Evolutionary conservation across 2,329 filamentous ascomycete species (phyloP).

Genomic region (Fusarium sp.): DNA sequence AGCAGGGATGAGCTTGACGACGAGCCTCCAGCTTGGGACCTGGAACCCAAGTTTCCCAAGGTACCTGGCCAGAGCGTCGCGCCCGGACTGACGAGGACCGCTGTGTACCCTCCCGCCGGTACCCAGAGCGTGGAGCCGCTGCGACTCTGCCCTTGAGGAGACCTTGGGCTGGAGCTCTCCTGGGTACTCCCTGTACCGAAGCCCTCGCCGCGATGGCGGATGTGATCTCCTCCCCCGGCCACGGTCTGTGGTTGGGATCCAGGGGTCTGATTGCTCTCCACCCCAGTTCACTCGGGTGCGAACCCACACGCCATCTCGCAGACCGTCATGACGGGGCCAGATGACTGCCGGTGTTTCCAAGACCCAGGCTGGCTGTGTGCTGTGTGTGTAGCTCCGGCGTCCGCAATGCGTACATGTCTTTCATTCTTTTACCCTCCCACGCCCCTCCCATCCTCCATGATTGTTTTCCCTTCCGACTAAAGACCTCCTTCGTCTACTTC

Average conservation of each 20-base stretch:
- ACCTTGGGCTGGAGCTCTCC: constrained; percentile 23
- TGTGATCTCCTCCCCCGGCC: constrained; percentile 42
- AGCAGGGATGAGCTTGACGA: constrained; percentile 38
- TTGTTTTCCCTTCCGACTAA: constrained; percentile 44
- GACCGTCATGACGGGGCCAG: constrained; percentile 44
- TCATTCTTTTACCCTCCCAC: constrained; percentile 54
- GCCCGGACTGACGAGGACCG: constrained; percentile 6
- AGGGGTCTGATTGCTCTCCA: constrained; percentile 45
- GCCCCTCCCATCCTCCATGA: constrained; percentile 46
- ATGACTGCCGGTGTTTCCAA: constrained; percentile 44
- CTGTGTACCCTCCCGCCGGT: constrained; percentile 23
- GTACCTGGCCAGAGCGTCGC: constrained; percentile 39
- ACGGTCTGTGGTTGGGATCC: constrained; percentile 35
- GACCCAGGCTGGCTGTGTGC: constrained; percentile 20
- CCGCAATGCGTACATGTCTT: constrained; percentile 42
- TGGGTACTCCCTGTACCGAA: constrained; percentile 15
- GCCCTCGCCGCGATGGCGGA: constrained; percentile 23
- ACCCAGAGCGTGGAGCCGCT: constrained; percentile 26
- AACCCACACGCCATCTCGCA: constrained; percentile 49
- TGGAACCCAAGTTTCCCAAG: constrained; percentile 40
- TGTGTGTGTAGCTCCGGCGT: constrained; percentile 23
- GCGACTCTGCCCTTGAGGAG: constrained; percentile 29
- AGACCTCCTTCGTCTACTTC: constrained; percentile 50
- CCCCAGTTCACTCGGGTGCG: constrained; percentile 43
- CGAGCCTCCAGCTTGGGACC: constrained; percentile 37